Percentiles rank a stretch among this genome's conserved stretches.
Evolutionary conservation across 306 rosid species (phyloP).

Genomic region (Acacia acuminata): DNA sequence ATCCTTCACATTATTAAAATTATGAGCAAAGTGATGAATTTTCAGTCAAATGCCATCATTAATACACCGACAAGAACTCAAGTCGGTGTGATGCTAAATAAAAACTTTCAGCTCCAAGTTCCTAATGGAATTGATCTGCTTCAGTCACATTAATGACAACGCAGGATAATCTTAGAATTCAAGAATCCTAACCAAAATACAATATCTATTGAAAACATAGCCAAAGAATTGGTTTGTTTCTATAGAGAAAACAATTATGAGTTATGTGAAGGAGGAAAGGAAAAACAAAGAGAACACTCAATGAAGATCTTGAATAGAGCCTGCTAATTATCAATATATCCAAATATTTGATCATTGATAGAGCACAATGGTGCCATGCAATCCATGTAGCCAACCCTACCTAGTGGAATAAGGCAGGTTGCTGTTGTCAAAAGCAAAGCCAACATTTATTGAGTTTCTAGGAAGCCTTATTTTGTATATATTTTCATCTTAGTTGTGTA

Average conservation of each 20-base stretch:
- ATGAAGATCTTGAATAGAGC: neutral
- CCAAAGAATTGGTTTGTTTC: neutral
- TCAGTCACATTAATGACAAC: neutral
- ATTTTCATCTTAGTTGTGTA: too few relatives aligned
- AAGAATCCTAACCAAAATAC: constrained; percentile 5
- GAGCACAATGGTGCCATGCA: neutral
- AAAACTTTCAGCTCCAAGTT: constrained; percentile 17
- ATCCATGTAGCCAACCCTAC: neutral
- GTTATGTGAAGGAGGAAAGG: neutral
- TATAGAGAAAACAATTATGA: too few relatives aligned
- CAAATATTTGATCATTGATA: neutral
- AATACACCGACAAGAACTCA: constrained; percentile 2
- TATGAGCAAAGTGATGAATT: constrained; percentile 2
- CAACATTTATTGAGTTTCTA: too few relatives aligned
- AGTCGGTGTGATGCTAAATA: neutral
- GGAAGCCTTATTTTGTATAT: too few relatives aligned
- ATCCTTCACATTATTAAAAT: neutral
- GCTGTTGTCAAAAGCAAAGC: too few relatives aligned
- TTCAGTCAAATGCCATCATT: neutral
- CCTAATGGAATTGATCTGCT: neutral
- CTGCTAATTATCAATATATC: neutral
- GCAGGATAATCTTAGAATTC: constrained; percentile 8
- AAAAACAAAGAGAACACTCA: neutral
- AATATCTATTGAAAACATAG: neutral
- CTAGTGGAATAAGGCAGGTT: too few relatives aligned